Base-by-base conservation (phyloP, 1,284 basidiomycete genomes). In the Naganishia sp. region DNA sequence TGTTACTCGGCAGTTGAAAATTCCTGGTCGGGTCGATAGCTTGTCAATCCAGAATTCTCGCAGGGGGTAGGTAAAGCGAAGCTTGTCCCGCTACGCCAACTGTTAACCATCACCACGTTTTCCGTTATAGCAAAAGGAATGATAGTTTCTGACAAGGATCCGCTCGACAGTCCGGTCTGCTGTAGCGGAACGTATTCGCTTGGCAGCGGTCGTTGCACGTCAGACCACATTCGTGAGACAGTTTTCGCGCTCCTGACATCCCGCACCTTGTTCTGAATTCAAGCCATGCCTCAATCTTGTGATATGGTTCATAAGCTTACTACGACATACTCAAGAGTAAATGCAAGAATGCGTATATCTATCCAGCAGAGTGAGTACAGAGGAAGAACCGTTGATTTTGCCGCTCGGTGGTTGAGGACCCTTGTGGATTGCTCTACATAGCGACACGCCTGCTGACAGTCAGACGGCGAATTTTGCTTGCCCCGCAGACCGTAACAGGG, bases 311-410 rank as follows among this genome's bases (percentile, higher is more conserved):
- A 28, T n/a, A 18, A 52, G 49, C 42, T 18, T 36, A 45, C 25
- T 53, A 63, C 46, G 42, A 52, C 15, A 6, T 23, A 11, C 23
- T 45, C n/a, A 53, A 54, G 18, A 42, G 33, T 0, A 52, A 63
- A 53, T 63, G 49, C 25, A n/a, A 11, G 13, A 50, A 44, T 18
- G 13, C 61, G 18, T 53, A 23, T 42, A 52, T 52, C 39, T 42
- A 53, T 45, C 46, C 31, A 33, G 57, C 33, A 48, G 57, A 61
- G 57, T 61, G 31, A 50, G n/a, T 61, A 2, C 28, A 31, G 45
- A 5, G 25, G 9, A 33, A 28, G 9, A 31, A 13, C 3, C n/a
- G 18, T 49, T 31, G 28, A 3, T 48, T 28, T 28, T 28, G 28
- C 5, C 28, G 28, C 28, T 28, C 28, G 28, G 28, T 5, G 28